Evolutionary conservation across 495 filamentous ascomycete genomes (phyloP).

Genomic region (Emericellopsis terricola): DNA sequence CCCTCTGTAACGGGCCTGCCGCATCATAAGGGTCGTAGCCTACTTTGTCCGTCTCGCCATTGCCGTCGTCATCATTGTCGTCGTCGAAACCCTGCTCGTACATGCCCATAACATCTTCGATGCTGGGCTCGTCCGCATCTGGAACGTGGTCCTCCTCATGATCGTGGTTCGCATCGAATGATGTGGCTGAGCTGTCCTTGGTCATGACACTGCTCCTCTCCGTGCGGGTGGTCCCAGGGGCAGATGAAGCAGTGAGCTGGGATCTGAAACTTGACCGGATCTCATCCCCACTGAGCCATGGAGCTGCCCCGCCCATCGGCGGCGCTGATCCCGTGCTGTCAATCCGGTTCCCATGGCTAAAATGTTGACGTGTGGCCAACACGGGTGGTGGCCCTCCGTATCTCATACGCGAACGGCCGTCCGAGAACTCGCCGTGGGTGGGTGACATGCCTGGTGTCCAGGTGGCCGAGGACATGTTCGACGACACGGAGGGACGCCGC

Average conservation of each 20-base stretch:
- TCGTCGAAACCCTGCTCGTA: conserved; percentile 72
- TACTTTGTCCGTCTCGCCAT: not conserved
- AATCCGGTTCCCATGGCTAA: conserved; percentile 10
- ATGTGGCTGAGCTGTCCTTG: conserved; percentile 59
- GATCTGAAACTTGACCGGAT: conserved; percentile 59
- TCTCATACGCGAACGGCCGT: not conserved
- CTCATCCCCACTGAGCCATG: conserved; percentile 29
- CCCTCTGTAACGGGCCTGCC: too few relatives aligned
- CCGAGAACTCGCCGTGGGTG: not conserved
- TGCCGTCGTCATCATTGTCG: conserved; percentile 21
- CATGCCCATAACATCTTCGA: conserved; percentile 89
- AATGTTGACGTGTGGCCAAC: conserved; percentile 3
- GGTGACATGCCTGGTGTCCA: not conserved
- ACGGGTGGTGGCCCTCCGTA: conserved; percentile 1
- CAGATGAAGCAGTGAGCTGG: conserved; percentile 44
- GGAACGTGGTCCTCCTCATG: conserved; percentile 36
- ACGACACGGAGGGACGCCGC: conserved; percentile 26
- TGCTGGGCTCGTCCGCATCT: conserved; percentile 46
- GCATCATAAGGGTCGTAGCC: too few relatives aligned
- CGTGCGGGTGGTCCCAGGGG: conserved; percentile 47
- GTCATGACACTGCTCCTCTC: conserved; percentile 70
- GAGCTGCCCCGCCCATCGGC: conserved; percentile 19
- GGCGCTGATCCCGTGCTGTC: conserved; percentile 11
- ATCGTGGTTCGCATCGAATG: conserved; percentile 21
- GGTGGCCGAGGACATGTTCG: conserved; percentile 9